These are phyloP conservation scores for Ramalina intermedia DNA, from an alignment of 495 filamentous ascomycete species.

Conservation along the genomic window DNA sequence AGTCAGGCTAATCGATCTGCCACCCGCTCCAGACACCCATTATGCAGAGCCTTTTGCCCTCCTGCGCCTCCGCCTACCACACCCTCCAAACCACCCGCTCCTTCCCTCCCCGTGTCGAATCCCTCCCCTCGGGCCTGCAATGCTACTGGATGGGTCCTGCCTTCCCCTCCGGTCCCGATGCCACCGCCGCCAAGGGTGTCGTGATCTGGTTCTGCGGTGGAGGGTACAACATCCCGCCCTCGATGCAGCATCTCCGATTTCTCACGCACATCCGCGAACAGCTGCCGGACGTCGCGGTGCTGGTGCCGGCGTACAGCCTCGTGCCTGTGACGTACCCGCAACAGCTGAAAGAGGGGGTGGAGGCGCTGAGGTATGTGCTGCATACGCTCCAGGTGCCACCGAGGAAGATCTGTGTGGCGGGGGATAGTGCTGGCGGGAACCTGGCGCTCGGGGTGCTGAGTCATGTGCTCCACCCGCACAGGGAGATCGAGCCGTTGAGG, in stretches of 20 bases:
- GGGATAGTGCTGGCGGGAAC: slow-evolving; percentile 54
- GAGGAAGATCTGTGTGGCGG: slow-evolving; percentile 35
- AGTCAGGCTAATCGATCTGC: slow-evolving; percentile 18
- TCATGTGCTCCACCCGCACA: slow-evolving; percentile 47
- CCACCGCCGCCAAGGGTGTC: too few relatives aligned
- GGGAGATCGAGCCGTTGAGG: slow-evolving; percentile 13
- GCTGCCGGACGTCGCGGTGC: slow-evolving; percentile 33
- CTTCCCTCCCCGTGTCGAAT: slow-evolving; percentile 32
- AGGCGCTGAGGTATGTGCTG: slow-evolving; percentile 39
- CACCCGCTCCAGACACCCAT: too few relatives aligned
- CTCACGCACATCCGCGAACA: slow-evolving; percentile 26
- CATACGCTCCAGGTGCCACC: slow-evolving; percentile 25
- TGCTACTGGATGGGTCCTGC: slow-evolving; percentile 43
- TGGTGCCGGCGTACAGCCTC: slow-evolving; percentile 42
- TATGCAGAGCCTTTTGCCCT: slow-evolving; percentile 17
- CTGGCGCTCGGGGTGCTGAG: slow-evolving; percentile 37
- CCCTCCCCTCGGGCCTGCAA: slow-evolving; percentile 33
- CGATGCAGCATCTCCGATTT: slow-evolving; percentile 31
- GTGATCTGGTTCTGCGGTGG: slow-evolving; percentile 25
- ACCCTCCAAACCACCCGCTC: too few relatives aligned
- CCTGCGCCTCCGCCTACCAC: too few relatives aligned
- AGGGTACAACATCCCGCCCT: slow-evolving; percentile 37
- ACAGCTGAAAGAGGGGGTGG: slow-evolving; percentile 41
- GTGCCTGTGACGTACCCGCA: slow-evolving; percentile 42
- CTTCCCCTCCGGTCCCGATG: slow-evolving; percentile 18